Evolutionary conservation across 2,329 filamentous ascomycete genomes (phyloP).

Genomic region (Verticillium alfalfae): DNA sequence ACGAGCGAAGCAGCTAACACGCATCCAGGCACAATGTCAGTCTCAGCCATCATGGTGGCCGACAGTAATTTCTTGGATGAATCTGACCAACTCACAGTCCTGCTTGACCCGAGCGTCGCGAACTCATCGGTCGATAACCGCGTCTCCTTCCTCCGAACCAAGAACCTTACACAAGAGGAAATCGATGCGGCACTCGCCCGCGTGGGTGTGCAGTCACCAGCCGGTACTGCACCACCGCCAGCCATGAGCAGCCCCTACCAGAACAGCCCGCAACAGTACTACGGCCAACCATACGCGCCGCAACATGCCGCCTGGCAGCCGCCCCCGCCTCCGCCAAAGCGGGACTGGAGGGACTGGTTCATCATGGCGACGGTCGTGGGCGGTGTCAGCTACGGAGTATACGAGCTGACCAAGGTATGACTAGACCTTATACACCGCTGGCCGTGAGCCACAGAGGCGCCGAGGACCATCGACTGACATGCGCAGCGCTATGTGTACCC

Average conservation of each 20-base stretch:
- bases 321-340: slow-evolving; percentile 58
- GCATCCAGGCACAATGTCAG: slow-evolving; percentile 35
- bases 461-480: slow-evolving; percentile 14
- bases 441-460: not conserved
- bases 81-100: slow-evolving; percentile 47
- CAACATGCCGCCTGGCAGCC: slow-evolving; percentile 53
- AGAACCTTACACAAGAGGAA: slow-evolving; percentile 96
- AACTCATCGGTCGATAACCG: slow-evolving; percentile 88
- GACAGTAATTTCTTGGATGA: no score
- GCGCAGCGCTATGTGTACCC: slow-evolving; percentile 81
- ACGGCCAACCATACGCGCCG: slow-evolving; percentile 42
- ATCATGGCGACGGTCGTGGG: slow-evolving; percentile 97
- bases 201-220: slow-evolving; percentile 54
- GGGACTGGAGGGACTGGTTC: slow-evolving; percentile 99
- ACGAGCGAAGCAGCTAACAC: slow-evolving; percentile 3
- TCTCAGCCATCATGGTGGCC: not conserved
- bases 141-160: slow-evolving; percentile 87
- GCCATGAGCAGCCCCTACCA: slow-evolving; percentile 36
- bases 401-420: slow-evolving; percentile 78
- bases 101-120: slow-evolving; percentile 89
- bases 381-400: slow-evolving; percentile 83
- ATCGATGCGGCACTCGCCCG: slow-evolving; percentile 79
- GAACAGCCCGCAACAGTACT: slow-evolving; percentile 35
- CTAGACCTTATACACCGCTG: slow-evolving; percentile 44
- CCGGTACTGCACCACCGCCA: slow-evolving; percentile 27